phyloP scores from a whole-genome alignment of 139 green algal genomes.

The Chlorella sp. region DNA sequence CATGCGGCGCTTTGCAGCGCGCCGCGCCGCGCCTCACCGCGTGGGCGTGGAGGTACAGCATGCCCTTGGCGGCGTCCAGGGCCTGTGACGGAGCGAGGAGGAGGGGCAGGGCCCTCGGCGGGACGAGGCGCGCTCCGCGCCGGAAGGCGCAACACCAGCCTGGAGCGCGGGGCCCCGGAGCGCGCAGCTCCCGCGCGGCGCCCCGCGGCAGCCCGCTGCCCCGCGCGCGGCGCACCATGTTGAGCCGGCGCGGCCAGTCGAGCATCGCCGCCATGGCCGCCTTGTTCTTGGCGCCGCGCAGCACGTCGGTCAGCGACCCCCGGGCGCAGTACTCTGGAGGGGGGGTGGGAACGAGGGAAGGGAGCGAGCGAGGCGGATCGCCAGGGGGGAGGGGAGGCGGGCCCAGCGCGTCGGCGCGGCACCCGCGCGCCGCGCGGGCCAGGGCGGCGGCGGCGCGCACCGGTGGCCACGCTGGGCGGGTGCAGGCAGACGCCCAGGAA shows the following conservation, averaged over 20 bases:
- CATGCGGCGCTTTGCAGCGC: no score
- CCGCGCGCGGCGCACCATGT: constrained; percentile 41
- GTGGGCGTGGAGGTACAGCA: constrained; percentile 62
- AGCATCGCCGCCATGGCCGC: constrained; percentile 35
- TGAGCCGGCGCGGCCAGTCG: constrained; percentile 54
- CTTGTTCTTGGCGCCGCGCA: constrained; percentile 37
- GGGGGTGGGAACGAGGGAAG: no score
- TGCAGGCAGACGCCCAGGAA: constrained; percentile 63
- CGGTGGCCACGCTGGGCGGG: constrained; percentile 35
- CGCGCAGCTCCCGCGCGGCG: no score
- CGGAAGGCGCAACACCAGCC: no score
- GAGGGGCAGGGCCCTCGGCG: no score
- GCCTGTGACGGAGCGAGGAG: constrained; percentile 27
- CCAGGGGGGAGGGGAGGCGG: background rate
- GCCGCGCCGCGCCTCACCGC: no score
- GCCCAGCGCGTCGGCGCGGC: background rate
- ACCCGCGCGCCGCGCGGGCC: no score
- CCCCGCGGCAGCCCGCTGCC: no score
- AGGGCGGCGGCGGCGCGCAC: no score
- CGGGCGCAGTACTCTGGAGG: constrained; percentile 59
- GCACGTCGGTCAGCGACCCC: constrained; percentile 63
- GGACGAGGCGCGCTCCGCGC: no score
- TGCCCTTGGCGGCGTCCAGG: constrained; percentile 66
- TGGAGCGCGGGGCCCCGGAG: no score
- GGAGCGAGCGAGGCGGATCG: no score